Percentiles rank a stretch among this genome's conserved stretches.
Conservation (phyloP, 208 protist genomes). For the Trypanosoma mega region DNA sequence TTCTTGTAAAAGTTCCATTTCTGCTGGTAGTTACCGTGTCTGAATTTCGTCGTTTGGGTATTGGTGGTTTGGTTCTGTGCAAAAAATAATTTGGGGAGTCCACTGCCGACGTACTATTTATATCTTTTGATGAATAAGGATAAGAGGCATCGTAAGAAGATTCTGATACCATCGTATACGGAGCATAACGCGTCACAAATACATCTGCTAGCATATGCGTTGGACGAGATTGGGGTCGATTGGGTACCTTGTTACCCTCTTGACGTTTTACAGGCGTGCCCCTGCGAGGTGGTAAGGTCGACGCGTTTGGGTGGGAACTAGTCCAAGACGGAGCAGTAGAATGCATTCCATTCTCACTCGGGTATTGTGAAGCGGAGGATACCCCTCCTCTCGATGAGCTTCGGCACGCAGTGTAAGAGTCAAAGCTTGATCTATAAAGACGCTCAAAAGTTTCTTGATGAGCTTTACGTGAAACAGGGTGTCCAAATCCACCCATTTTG, state of each 20-base stretch:
- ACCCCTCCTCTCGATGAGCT: not conserved
- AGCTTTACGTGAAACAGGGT: not conserved
- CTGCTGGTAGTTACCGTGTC: no score
- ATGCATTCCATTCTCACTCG: not conserved
- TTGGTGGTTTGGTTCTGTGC: no score
- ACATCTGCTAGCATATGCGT: slow-evolving; percentile 16
- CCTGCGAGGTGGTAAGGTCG: no score
- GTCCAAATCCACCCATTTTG: slow-evolving; percentile 16
- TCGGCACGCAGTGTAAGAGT: not conserved
- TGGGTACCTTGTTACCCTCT: no score
- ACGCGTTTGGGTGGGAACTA: no score
- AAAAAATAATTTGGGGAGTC: no score
- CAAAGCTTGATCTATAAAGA: slow-evolving; percentile 17
- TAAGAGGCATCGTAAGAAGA: not conserved
- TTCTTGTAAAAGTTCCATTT: no score
- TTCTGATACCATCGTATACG: not conserved
- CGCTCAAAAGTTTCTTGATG: slow-evolving; percentile 23
- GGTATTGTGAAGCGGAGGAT: not conserved
- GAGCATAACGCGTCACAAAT: not conserved
- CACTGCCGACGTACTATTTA: no score
- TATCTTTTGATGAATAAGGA: no score
- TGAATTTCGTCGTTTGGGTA: no score
- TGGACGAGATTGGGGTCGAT: not conserved
- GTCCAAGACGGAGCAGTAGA: not conserved
- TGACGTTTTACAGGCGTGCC: no score